These are phyloP conservation scores for Mortierella sp. DNA, from an alignment of 371 early-diverging fungal species.

Conservation along the genomic window DNA sequence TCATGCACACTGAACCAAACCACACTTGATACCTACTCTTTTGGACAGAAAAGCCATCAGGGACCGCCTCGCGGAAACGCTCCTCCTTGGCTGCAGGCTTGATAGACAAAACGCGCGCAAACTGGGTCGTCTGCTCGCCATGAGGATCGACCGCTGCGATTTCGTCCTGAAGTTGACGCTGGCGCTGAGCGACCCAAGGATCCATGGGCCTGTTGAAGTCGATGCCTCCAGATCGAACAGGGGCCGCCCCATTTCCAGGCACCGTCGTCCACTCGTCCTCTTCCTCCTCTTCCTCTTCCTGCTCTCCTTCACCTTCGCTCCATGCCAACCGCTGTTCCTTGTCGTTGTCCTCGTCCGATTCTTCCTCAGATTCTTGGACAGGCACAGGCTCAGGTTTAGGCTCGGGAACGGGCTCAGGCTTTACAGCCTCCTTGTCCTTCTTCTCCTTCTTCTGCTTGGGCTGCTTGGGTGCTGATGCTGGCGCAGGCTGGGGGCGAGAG, in stretches of 20 bases:
- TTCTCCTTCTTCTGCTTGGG: constrained; percentile 44
- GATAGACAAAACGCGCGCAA: constrained; percentile 52
- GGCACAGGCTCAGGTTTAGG: constrained; percentile 4
- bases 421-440: constrained; percentile 23
- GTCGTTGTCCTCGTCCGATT: constrained; percentile 1
- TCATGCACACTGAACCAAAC: not conserved
- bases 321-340: constrained; percentile 7
- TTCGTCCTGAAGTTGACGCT: constrained; percentile 33
- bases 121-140: constrained; percentile 39
- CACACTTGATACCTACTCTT: constrained; percentile 29
- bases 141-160: constrained; percentile 48
- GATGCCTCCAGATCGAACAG: constrained; percentile 41
- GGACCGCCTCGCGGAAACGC: constrained; percentile 40
- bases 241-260: constrained; percentile 15
- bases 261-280: constrained; percentile 48
- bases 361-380: constrained; percentile 13
- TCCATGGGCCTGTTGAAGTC: constrained; percentile 57
- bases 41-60: constrained; percentile 49
- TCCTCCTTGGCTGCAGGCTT: constrained; percentile 52
- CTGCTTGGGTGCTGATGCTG: constrained; percentile 35
- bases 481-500: constrained; percentile 25
- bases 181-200: constrained; percentile 57
- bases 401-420: constrained; percentile 15
- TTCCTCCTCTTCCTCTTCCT: constrained; percentile 15
- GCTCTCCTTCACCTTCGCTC: constrained; percentile 5